A percentile compares a stretch with the other conserved stretches of the same genome.
phyloP scores from a whole-genome alignment of 2,329 filamentous ascomycete species.

The Geosmithia putterillii region DNA sequence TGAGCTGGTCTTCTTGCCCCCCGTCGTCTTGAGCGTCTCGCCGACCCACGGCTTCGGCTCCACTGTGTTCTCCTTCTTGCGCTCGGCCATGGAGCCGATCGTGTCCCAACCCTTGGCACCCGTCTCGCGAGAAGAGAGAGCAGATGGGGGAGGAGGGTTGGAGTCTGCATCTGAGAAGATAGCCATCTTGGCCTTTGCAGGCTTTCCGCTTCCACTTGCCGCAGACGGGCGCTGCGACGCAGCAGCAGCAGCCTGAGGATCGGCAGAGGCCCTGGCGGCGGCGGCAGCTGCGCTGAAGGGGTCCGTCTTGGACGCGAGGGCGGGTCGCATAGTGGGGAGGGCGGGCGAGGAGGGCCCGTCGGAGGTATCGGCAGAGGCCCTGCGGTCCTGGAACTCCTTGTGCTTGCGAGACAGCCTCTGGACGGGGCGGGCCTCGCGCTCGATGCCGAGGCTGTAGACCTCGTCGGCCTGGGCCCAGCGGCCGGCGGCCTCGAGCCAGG shows the following conservation, averaged over 20 bases:
- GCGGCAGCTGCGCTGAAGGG: conserved; percentile 55
- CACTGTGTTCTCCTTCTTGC: conserved; percentile 86
- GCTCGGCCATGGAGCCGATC: conserved; percentile 73
- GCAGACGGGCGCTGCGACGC: conserved; percentile 27
- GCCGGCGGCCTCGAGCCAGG: conserved; percentile 75
- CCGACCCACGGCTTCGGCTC: conserved; percentile 86
- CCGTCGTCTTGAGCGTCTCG: conserved; percentile 75
- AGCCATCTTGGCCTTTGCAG: conserved; percentile 67
- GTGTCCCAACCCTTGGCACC: conserved; percentile 75
- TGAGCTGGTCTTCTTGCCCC: conserved; percentile 64
- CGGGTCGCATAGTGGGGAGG: conserved; percentile 69
- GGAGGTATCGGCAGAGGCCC: conserved; percentile 51
- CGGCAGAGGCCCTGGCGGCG: conserved; percentile 27
- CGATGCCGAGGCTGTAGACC: conserved; percentile 81
- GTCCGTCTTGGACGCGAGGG: conserved; percentile 73
- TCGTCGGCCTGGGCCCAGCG: conserved; percentile 89
- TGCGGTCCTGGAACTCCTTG: conserved; percentile 76
- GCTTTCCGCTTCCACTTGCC: conserved; percentile 25
- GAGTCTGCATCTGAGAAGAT: conserved; percentile 77
- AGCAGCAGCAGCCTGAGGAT: conserved; percentile 46
- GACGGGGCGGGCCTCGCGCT: conserved; percentile 72
- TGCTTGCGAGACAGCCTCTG: conserved; percentile 81
- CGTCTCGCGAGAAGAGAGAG: conserved; percentile 37
- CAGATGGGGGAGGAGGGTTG: conserved; percentile 35
- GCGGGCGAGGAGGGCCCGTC: conserved; percentile 74